Conservation (phyloP, 2,329 filamentous ascomycete genomes). For the Paecilomyces formosus region DNA sequence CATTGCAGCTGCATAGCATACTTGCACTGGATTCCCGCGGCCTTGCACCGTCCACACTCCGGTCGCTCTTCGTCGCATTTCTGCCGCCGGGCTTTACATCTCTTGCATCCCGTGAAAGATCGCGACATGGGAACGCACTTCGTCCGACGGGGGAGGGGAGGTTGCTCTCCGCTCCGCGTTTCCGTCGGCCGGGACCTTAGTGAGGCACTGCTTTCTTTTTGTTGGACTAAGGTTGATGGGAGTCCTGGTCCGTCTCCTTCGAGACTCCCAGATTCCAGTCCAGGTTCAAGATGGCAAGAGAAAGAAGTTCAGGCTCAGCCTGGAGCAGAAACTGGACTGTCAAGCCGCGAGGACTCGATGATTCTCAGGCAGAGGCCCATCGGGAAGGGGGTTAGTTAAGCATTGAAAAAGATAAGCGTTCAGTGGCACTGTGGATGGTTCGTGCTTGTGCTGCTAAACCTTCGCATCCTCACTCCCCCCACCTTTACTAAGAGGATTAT, state of each 20-base stretch:
- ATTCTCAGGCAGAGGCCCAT: neutral
- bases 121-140: slow-evolving; percentile 25
- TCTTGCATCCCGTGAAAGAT: slow-evolving; percentile 36
- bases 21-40: slow-evolving; percentile 29
- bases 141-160: slow-evolving; percentile 2
- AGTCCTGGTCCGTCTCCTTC: neutral
- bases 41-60: slow-evolving; percentile 31
- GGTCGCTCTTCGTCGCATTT: slow-evolving; percentile 40
- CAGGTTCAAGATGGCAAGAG: neutral
- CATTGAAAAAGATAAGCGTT: neutral
- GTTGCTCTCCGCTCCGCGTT: neutral
- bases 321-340: neutral
- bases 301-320: neutral
- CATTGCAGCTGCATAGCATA: slow-evolving; percentile 37
- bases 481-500: neutral
- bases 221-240: neutral
- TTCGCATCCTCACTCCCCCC: neutral
- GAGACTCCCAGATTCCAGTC: too few relatives aligned
- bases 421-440: neutral
- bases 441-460: neutral
- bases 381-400: neutral
- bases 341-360: neutral
- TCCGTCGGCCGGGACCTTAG: neutral
- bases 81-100: slow-evolving; percentile 37
- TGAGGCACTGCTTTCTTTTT: neutral